Base-by-base conservation (phyloP, 768 basidiomycete genomes). In the Trametes villosa region DNA sequence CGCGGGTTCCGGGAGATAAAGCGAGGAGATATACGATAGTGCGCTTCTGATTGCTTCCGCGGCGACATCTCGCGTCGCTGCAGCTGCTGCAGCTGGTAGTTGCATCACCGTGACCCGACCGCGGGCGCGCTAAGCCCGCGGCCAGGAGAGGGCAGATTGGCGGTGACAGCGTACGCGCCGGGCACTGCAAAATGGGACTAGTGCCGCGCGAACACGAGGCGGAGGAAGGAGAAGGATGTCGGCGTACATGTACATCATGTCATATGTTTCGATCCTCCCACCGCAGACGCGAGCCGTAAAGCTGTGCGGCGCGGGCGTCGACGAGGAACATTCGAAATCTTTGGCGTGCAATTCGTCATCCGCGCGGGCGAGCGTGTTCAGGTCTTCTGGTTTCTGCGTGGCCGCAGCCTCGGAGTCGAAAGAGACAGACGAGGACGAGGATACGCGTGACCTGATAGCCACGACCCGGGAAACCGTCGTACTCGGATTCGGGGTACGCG, bases 321-420 rank as follows among this genome's bases (percentile, higher is more conserved):
- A n/a, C n/a, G n/a, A 42, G 40, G 40, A 50, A 49, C 38, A 41
- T 57, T 57, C 47, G 56, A 33, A 49, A 49, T 48, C 8, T 8
- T 20, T 42, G 34, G 47, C 38, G 47, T 49, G 29, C 56, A 57
- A 49, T 22, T 49, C 56, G 56, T 57, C 56, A 57, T 57, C n/a
- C 29, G 27, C 33, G n/a, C 55, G 34, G 18, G 12, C 11, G 49
- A 11, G 12, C n/a, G 29, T 13, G 24, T 41, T n/a, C 46, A 9
- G 38, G 26, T 38, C 47, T 57, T 57, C 56, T 41, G 38, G 30
- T 48, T 41, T 41, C 56, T 57, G 56, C 36, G 44, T 45, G 44
- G 33, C 34, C 26, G 45, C 46, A 40, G 33, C 30, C 24, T 31
- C 13, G n/a, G n/a, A n/a, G n/a, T n/a, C 27, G 11, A 29, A 12